These are phyloP conservation scores for Coix lacrymajobi DNA, from an alignment of 176 grass and related monocot genomes.

Conservation along the genomic window DNA sequence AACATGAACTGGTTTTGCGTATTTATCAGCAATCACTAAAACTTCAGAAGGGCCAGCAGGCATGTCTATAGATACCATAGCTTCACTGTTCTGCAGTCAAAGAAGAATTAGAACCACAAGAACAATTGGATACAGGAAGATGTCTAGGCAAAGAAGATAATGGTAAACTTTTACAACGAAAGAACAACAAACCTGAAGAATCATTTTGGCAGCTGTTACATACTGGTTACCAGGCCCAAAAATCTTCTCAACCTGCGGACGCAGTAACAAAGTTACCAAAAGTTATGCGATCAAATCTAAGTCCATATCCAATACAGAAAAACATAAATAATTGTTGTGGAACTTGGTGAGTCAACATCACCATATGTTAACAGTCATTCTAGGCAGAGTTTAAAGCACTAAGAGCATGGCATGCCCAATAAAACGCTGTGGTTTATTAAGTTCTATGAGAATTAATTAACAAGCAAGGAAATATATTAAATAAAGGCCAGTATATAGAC, in stretches of 20 bases:
- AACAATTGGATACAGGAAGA: neutral
- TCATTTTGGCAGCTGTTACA: constrained; percentile 99
- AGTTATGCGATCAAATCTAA: neutral
- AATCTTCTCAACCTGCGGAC: constrained; percentile 79
- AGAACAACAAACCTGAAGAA: constrained; percentile 73
- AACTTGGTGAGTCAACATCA: neutral
- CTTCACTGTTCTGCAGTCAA: constrained; percentile 93
- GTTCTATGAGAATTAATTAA: constrained; percentile 1
- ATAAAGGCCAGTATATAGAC: neutral
- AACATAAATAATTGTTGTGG: neutral
- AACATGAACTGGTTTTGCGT: constrained; percentile 80
- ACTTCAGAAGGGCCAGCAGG: constrained; percentile 96
- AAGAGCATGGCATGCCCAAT: neutral
- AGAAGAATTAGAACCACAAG: constrained; percentile 13
- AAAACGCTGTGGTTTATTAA: neutral
- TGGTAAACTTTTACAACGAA: neutral
- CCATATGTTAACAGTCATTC: neutral
- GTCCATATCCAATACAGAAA: neutral
- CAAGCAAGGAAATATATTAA: neutral
- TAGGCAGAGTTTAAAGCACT: neutral
- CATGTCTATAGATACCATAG: constrained; percentile 98
- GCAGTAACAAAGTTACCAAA: neutral
- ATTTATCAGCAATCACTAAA: constrained; percentile 83
- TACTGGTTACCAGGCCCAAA: constrained; percentile 99
- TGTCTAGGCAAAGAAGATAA: neutral